phyloP scores from a whole-genome alignment of 1,284 basidiomycete species.

The Ganoderma lucidum region DNA sequence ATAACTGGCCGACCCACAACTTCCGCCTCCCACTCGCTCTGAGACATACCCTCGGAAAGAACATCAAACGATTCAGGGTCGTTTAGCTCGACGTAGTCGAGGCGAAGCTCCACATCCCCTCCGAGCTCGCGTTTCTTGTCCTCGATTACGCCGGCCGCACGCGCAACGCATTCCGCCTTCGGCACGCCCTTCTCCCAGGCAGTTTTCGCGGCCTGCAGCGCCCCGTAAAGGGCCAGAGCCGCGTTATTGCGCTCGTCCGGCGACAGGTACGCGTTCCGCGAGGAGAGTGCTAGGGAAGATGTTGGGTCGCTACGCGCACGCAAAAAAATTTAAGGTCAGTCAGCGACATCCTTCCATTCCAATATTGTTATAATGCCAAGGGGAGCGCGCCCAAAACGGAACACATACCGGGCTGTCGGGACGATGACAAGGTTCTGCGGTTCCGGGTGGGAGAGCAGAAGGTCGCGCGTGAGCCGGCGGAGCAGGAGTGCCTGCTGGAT shows the following conservation, averaged over 20 bases:
- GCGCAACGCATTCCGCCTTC: constrained; percentile 62
- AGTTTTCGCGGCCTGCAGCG: constrained; percentile 64
- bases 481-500: constrained; percentile 95
- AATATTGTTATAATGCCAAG: background rate
- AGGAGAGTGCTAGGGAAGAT: constrained; percentile 85
- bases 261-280: constrained; percentile 89
- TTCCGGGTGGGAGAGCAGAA: constrained; percentile 82
- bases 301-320: constrained; percentile 49
- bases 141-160: constrained; percentile 52
- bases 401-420: constrained; percentile 73
- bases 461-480: constrained; percentile 84
- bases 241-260: constrained; percentile 62
- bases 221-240: constrained; percentile 81
- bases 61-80: constrained; percentile 81
- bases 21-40: constrained; percentile 38
- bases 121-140: constrained; percentile 29
- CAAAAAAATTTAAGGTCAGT: background rate
- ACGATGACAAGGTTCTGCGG: constrained; percentile 80
- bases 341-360: background rate
- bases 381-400: background rate
- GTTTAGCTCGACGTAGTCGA: constrained; percentile 94
- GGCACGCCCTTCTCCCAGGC: constrained; percentile 61
- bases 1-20: constrained; percentile 61
- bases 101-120: constrained; percentile 62
- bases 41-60: constrained; percentile 46